phyloP scores from a whole-genome alignment of 164 flowering plant genomes.

The Stephania cephalantha region DNA sequence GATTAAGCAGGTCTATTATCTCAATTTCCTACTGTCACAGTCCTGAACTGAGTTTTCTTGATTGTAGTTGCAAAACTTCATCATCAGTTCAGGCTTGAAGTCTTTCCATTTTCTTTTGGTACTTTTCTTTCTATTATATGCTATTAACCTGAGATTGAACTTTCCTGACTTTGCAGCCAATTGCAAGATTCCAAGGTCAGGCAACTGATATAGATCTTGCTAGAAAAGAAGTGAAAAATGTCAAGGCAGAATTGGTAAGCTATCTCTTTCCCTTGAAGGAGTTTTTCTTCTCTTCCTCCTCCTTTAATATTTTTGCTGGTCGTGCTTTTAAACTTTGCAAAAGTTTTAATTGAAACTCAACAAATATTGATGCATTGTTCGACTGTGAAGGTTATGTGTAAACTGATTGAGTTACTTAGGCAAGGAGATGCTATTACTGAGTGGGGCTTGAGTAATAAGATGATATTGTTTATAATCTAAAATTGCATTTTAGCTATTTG shows the following conservation, averaged over 20 bases:
- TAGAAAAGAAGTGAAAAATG: conserved; percentile 63
- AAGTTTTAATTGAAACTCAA: background rate
- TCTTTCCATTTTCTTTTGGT: background rate
- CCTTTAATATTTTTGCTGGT: background rate
- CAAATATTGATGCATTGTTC: background rate
- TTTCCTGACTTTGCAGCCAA: conserved; percentile 50
- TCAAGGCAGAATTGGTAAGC: conserved; percentile 73
- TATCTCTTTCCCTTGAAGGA: background rate
- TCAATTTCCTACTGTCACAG: background rate
- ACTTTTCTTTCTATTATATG: background rate
- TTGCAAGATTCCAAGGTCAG: conserved; percentile 87
- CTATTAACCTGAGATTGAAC: background rate
- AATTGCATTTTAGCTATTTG: background rate
- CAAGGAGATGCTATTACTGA: background rate
- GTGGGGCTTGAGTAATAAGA: background rate
- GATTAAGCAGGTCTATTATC: conserved; percentile 69
- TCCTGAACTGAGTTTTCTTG: background rate
- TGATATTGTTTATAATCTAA: too few relatives aligned
- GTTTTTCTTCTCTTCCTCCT: background rate
- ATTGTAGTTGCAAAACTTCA: background rate
- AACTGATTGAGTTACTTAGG: background rate
- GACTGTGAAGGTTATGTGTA: background rate
- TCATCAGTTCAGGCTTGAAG: background rate
- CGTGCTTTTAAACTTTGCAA: background rate
- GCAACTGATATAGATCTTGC: conserved; percentile 76